Evolutionary conservation across 371 early-diverging fungal genomes (phyloP), one percentile per base, ranked within the genome.

Genomic region (Rhizopus arrhizus): DNA sequence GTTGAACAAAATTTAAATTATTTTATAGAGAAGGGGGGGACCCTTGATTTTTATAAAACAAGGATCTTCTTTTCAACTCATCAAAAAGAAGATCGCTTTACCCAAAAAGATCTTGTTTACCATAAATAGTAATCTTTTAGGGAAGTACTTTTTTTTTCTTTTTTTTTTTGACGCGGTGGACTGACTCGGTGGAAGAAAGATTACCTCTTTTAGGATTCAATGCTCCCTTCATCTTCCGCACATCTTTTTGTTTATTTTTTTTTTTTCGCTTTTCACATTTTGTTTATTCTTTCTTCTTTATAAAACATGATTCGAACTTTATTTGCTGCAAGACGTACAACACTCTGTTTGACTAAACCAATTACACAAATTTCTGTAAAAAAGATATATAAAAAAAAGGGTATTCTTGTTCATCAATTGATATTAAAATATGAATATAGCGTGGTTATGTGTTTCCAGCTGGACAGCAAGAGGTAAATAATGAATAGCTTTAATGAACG

Each of bases 361-460:
- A 61, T 65, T 33, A 35, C 66, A 12, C 67, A 65, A 47, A 59
- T 56, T 46, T 54, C 63, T 40, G 77, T 77, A 63, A 56, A 62
- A 12, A 40, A 12, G 40, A 40, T 56, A 29, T 7, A 55, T 31
- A 15, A 16, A 16, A 45, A 22, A 15, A 35, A 31, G 11, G 28
- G 43, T n/a, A 49, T 12, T 32, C 32, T 28, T 41, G 16, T 41
- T 36, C 36, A 36, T 6, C 36, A 36, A 36, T 9, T 16, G 13
- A 12, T 22, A 13, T 42, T 48, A 13, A 47, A 16, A 43, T 35
- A 40, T 45, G 16, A 36, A 48, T 9, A 57, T 72, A 83, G 85
- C 83, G 85, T 58, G 70, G 75, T 29, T 83, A 82, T 72, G 81
- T 76, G 7, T 85, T 85, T 64, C 85, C 85, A 74, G 81, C 82